A percentile compares a stretch with the other conserved stretches of the same genome.
Evolutionary conservation across 306 rosid genomes (phyloP).

Genomic region (Vicia villosa): DNA sequence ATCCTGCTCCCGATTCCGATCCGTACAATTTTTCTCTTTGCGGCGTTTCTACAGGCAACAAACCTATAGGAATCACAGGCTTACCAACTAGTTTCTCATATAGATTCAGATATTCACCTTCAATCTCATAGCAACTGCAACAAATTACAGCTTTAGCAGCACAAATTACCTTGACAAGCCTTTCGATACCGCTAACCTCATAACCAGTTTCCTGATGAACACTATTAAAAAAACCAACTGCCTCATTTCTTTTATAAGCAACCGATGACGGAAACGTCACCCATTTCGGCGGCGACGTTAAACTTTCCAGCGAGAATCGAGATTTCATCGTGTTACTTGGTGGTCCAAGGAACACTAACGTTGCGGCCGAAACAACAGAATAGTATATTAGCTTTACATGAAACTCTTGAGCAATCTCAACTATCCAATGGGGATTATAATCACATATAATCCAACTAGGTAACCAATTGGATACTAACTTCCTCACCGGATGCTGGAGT

Average conservation of each 20-base stretch:
- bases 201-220: not conserved
- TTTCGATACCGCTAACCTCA: conserved; percentile 7
- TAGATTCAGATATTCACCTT: conserved; percentile 38
- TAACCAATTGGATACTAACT: not conserved
- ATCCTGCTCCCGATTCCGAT: not conserved
- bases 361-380: conserved; percentile 6
- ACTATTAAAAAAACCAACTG: not conserved
- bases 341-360: not conserved
- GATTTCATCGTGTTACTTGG: not conserved
- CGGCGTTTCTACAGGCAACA: conserved; percentile 41
- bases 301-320: conserved; percentile 5
- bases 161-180: not conserved
- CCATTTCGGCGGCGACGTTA: conserved; percentile 26
- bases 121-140: conserved; percentile 40
- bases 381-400: conserved; percentile 5
- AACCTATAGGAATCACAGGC: conserved; percentile 49
- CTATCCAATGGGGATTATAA: not conserved
- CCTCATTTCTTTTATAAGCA: conserved; percentile 14
- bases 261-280: conserved; percentile 32
- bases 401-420: conserved; percentile 27
- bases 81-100: conserved; percentile 25
- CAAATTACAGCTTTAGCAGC: conserved; percentile 27
- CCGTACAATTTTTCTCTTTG: not conserved
- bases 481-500: not conserved
- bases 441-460: conserved; percentile 45